Evolutionary conservation across 2,329 filamentous ascomycete species (phyloP), one percentile per base, ranked within the genome.

Genomic region (Neopestalotiopsis clavispora): DNA sequence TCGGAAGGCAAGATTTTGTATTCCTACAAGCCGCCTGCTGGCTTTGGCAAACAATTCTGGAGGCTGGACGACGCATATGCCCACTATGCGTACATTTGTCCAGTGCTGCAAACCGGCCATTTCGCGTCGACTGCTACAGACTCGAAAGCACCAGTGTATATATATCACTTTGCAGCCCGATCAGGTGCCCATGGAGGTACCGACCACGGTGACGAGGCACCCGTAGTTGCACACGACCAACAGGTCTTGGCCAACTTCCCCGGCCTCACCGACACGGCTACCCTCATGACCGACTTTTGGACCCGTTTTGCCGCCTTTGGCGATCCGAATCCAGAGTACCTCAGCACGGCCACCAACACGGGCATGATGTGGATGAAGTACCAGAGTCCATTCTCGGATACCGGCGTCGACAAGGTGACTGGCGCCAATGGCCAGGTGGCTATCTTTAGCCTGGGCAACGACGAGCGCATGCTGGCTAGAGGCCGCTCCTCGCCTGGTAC

Each of bases 61-160:
- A 83, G 89, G 1, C 79, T 90, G 3, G 86, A 89, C 72, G 86
- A 87, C 10, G 88, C 87, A 0, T 92, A 92, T 75, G 86, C 84
- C 0, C 86, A 91, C 74, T 91, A 89, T 74, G 89, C 88, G 0
- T 91, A 91, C 74, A 86, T 90, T 62, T 87, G 87, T 28, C 90
- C 90, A 0, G 87, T 91, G 0, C 80, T 90, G 3, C 88, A 91
- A 75, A 89, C 87, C 0, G 89, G 86, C 0, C 80, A 86, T 67
- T 82, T 82, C 34, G 78, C 83, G 32, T 80, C 80, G 9, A 71
- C 70, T 1, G 75, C 73, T 0, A 20, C 59, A 5, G 32, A 67
- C 4, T 67, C 69, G 57, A 72, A 74, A 4, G 56, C 74, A 69
- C 66, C 79, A 72, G 72, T 87, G 0, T 89, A 87, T 72, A 80